These are phyloP conservation scores for Fraxinus xanthoxyloides DNA, from an alignment of 305 asterid species.

Conservation along the genomic window DNA sequence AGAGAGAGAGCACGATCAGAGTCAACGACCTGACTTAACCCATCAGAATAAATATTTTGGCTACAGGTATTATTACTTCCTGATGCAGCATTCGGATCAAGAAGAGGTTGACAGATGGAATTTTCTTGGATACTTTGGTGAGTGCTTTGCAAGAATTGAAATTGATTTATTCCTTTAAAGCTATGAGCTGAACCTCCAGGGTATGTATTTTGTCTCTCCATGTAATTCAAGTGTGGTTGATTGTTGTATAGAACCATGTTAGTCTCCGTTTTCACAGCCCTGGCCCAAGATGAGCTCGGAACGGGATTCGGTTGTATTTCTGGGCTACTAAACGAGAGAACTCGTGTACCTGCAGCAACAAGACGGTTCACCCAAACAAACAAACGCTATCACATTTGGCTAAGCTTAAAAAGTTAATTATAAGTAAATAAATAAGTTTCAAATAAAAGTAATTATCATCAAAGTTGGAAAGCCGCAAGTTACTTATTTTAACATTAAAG, in stretches of 20 bases:
- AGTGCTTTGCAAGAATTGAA: constrained; percentile 39
- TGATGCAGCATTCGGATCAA: not conserved
- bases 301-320: constrained; percentile 29
- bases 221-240: constrained; percentile 27
- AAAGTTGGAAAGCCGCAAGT: not conserved
- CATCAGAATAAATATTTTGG: constrained; percentile 40
- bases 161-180: constrained; percentile 33
- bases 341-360: constrained; percentile 31
- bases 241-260: constrained; percentile 27
- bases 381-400: not conserved
- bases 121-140: not conserved
- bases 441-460: not conserved
- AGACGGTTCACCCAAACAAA: not conserved
- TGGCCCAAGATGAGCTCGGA: constrained; percentile 37
- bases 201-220: constrained; percentile 27
- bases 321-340: constrained; percentile 36
- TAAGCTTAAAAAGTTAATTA: not conserved
- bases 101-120: not conserved
- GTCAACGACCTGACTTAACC: constrained; percentile 34
- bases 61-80: constrained; percentile 9
- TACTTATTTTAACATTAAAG: not conserved
- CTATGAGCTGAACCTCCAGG: constrained; percentile 27
- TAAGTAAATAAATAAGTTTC: not conserved
- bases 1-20: constrained; percentile 62
- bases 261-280: constrained; percentile 27